Conservation (phyloP, 2,329 filamentous ascomycete genomes). For the Colletotrichum costaricense region DNA sequence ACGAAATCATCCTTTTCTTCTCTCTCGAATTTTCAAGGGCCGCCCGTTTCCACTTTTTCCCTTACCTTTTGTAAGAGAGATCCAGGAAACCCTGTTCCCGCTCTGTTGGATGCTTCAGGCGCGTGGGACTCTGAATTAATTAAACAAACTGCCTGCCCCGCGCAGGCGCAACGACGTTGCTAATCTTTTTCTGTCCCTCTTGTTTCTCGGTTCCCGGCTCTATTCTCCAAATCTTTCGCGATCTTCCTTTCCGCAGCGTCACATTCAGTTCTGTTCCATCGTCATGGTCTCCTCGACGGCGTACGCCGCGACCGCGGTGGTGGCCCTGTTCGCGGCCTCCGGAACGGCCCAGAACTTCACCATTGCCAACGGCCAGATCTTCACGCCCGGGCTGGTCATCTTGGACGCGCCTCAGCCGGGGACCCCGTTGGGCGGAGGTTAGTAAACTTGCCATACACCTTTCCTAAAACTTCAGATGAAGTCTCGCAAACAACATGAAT, state of each 20-base stretch:
- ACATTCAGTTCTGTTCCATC: not conserved
- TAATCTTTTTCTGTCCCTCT: constrained; percentile 7
- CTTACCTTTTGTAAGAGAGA: not conserved
- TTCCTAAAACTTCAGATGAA: not conserved
- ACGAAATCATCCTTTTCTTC: constrained; percentile 3
- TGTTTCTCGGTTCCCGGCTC: not conserved
- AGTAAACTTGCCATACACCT: constrained; percentile 40
- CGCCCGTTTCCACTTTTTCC: constrained; percentile 31
- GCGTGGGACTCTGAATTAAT: constrained; percentile 21
- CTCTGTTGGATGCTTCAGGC: constrained; percentile 31
- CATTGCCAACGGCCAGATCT: constrained; percentile 73
- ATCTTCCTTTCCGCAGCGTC: not conserved
- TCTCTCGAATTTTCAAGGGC: constrained; percentile 1
- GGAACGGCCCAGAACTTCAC: constrained; percentile 60
- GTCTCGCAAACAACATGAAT: not conserved
- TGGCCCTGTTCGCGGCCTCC: constrained; percentile 43
- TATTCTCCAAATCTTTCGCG: not conserved
- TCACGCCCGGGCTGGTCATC: constrained; percentile 75
- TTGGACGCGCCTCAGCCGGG: constrained; percentile 74
- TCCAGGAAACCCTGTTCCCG: constrained; percentile 17
- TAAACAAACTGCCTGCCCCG: not conserved
- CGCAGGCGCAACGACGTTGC: constrained; percentile 1
- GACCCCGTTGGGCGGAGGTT: constrained; percentile 72
- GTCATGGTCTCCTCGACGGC: constrained; percentile 25
- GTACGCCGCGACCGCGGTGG: constrained; percentile 36